These are phyloP conservation scores for Globisporangium nunn DNA, from an alignment of 352 stramenopile species.

Conservation along the genomic window DNA sequence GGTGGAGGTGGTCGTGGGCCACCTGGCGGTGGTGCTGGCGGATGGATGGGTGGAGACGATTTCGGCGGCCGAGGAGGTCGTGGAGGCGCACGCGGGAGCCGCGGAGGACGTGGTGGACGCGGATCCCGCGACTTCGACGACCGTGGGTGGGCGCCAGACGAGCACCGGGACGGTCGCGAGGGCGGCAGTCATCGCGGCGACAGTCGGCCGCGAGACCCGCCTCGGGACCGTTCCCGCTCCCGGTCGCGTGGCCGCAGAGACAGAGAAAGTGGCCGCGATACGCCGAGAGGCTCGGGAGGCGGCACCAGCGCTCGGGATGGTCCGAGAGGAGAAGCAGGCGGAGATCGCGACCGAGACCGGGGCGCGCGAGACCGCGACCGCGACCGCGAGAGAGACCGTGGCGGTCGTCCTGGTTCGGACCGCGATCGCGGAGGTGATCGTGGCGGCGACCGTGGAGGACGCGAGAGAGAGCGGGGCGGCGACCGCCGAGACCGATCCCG, in stretches of 20 bases:
- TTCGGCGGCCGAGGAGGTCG: conserved; percentile 24
- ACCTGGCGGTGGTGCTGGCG: conserved; percentile 24
- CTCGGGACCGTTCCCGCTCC: conserved; percentile 51
- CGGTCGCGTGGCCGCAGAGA: conserved; percentile 28
- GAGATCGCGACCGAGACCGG: conserved; percentile 10
- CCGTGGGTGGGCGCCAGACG: conserved; percentile 21
- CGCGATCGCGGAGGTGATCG: conserved; percentile 10
- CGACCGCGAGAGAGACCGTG: conserved; percentile 14
- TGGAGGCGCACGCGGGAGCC: conserved; percentile 19
- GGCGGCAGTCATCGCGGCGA: conserved; percentile 12
- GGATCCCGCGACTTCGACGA: conserved; percentile 32
- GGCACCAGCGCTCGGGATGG: conserved; percentile 14
- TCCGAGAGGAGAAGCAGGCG: not conserved
- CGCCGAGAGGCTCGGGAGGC: conserved; percentile 7
- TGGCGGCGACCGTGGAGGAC: conserved; percentile 6
- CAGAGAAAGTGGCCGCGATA: conserved; percentile 12
- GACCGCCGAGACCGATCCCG: conserved; percentile 16
- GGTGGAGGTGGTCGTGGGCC: conserved; percentile 27
- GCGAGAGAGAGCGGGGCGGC: conserved; percentile 23
- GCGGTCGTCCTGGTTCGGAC: conserved; percentile 16
- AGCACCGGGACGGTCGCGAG: conserved; percentile 18
- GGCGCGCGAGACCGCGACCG: conserved; percentile 8
- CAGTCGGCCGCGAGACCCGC: conserved; percentile 26
- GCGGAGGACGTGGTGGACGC: conserved; percentile 10
- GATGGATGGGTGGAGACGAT: conserved; percentile 43